Conservation (phyloP, 2,329 filamentous ascomycete species). For the Paecilomyces fulvus region DNA sequence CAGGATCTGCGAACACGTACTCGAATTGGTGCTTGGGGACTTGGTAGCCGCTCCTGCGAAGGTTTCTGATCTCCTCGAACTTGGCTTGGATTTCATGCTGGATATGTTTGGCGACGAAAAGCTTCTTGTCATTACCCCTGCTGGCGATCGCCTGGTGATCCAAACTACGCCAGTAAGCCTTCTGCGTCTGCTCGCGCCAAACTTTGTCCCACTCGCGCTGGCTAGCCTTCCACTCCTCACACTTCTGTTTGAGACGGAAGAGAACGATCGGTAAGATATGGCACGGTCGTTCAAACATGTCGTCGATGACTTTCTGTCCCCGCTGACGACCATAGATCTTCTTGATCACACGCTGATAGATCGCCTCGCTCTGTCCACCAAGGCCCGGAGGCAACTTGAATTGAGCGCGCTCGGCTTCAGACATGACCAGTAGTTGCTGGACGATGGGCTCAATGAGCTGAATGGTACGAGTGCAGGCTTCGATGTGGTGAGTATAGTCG, state of each 20-base stretch:
- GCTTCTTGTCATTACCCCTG: constrained; percentile 82
- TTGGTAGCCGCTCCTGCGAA: constrained; percentile 53
- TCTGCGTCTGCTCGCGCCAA: constrained; percentile 91
- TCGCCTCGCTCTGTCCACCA: constrained; percentile 87
- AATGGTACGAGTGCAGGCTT: constrained; percentile 88
- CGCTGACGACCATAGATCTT: constrained; percentile 87
- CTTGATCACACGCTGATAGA: constrained; percentile 94
- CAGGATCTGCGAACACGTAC: constrained; percentile 64
- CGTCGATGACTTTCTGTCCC: constrained; percentile 74
- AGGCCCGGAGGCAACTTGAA: constrained; percentile 78
- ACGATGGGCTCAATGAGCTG: constrained; percentile 92
- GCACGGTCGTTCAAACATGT: constrained; percentile 77
- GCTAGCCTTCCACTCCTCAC: constrained; percentile 95
- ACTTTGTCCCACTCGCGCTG: constrained; percentile 99
- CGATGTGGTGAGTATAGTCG: constrained; percentile 97
- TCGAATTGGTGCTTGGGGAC: constrained; percentile 64
- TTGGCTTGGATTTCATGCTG: constrained; percentile 86
- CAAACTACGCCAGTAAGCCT: constrained; percentile 90
- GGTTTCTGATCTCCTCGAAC: constrained; percentile 78
- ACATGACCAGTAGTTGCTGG: constrained; percentile 78
- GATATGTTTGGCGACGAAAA: constrained; percentile 81
- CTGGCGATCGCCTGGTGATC: constrained; percentile 93
- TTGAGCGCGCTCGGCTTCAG: constrained; percentile 58
- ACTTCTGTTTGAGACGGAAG: constrained; percentile 84
- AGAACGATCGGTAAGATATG: constrained; percentile 83